Conservation (phyloP, 345 rosid species). For the Dovyalis caffra region DNA sequence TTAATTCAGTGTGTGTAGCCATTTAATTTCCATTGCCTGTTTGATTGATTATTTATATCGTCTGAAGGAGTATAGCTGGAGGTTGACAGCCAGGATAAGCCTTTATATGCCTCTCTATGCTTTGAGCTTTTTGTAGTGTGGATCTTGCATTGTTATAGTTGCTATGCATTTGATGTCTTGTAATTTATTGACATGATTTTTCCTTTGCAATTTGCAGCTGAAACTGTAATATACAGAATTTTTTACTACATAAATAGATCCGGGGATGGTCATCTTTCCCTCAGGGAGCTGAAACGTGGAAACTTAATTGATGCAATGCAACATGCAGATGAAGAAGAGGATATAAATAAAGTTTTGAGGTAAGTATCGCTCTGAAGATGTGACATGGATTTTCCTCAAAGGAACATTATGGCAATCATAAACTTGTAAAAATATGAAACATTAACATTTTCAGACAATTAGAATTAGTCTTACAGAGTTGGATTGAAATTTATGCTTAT, state of each 20-base stretch:
- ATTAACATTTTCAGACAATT: not conserved
- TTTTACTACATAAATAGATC: conserved; percentile 89
- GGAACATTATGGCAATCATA: not conserved
- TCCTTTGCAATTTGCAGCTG: conserved; percentile 62
- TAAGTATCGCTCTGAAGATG: conserved; percentile 20
- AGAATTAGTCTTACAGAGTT: not conserved
- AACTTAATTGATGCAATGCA: conserved; percentile 84
- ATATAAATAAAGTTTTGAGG: conserved; percentile 97
- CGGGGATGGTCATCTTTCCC: conserved; percentile 80
- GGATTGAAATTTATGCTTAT: not conserved
- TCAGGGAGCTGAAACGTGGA: conserved; percentile 93
- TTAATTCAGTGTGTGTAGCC: not conserved
- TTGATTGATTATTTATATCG: conserved; percentile 1
- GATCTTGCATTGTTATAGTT: not conserved
- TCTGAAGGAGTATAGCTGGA: not conserved
- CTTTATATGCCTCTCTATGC: not conserved
- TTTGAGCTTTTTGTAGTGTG: not conserved
- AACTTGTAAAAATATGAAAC: conserved; percentile 13
- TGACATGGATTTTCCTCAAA: conserved; percentile 4
- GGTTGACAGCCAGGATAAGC: not conserved
- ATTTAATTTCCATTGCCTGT: not conserved
- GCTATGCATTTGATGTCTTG: not conserved
- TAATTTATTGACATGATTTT: conserved; percentile 12
- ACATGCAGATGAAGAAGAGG: conserved; percentile 97
- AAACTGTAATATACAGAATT: conserved; percentile 96